These are phyloP conservation scores for Erodium maritimum DNA, from an alignment of 345 rosid species.

Conservation along the genomic window DNA sequence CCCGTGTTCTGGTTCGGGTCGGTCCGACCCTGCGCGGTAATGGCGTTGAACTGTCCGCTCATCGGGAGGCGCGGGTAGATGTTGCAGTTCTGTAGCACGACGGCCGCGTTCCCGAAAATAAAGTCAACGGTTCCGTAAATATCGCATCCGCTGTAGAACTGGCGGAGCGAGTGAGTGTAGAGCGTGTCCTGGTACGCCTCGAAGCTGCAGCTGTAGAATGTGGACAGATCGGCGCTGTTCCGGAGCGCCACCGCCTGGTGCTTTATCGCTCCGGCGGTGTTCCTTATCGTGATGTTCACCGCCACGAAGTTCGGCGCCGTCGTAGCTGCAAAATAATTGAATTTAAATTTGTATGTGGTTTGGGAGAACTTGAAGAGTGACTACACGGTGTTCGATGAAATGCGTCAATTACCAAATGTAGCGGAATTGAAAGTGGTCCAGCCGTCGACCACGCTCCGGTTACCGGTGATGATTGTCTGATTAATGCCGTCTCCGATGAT, in stretches of 20 bases:
- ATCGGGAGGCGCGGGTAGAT: constrained; percentile 18
- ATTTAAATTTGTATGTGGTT: no score
- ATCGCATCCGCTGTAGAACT: constrained; percentile 39
- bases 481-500: constrained; percentile 87
- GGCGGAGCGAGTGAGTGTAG: constrained; percentile 40
- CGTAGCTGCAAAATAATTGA: constrained; percentile 19
- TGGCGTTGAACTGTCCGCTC: constrained; percentile 14
- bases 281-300: constrained; percentile 35
- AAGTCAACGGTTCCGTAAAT: constrained; percentile 51
- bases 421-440: constrained; percentile 93
- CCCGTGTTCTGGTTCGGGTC: constrained; percentile 41
- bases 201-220: constrained; percentile 37
- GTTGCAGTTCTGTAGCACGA: constrained; percentile 25
- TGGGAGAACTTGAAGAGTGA: no score
- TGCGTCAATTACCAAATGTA: constrained; percentile 45
- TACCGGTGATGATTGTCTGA: constrained; percentile 75
- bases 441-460: constrained; percentile 64
- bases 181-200: constrained; percentile 52
- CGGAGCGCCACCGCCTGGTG: constrained; percentile 49
- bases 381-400: neutral
- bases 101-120: constrained; percentile 37
- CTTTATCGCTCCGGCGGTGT: constrained; percentile 46
- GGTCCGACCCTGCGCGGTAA: constrained; percentile 36
- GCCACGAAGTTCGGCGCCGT: constrained; percentile 35
- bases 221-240: constrained; percentile 39